Conservation (phyloP, 208 protist genomes). For the Acanthamoeba lenticulata region DNA sequence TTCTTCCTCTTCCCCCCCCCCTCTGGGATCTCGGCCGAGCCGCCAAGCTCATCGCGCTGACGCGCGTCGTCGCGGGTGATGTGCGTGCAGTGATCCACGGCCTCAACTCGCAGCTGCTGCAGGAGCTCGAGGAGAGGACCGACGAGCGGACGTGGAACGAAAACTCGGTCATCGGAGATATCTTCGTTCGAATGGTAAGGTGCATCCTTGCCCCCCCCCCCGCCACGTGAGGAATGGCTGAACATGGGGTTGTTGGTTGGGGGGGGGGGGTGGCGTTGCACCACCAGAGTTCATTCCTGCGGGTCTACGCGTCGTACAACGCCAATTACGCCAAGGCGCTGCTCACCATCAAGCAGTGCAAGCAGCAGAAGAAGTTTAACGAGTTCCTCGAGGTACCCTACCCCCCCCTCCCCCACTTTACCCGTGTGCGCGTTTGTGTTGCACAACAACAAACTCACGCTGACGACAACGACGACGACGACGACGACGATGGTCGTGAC, state of each 20-base stretch:
- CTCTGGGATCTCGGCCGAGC: no score
- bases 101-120: conserved; percentile 23
- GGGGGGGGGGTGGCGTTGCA: neutral
- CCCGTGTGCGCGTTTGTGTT: no score
- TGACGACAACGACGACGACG: neutral
- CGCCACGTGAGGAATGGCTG: no score
- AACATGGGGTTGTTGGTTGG: no score
- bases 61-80: neutral
- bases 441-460: neutral
- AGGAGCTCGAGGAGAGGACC: conserved; percentile 45
- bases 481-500: neutral
- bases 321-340: conserved; percentile 55
- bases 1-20: neutral
- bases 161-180: conserved; percentile 65
- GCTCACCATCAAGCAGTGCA: conserved; percentile 39
- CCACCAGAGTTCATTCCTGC: conserved; percentile 46
- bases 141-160: conserved; percentile 57
- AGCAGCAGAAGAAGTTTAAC: conserved; percentile 56
- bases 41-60: neutral
- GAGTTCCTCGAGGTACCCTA: conserved; percentile 52
- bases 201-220: no score
- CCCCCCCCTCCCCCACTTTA: neutral
- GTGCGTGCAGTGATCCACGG: conserved; percentile 29
- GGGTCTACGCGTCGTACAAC: conserved; percentile 56
- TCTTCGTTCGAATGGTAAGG: conserved; percentile 65